Percentiles rank a stretch among this genome's conserved stretches.
Evolutionary conservation across 768 basidiomycete species (phyloP).

Genomic region (Piloderma croceum): DNA sequence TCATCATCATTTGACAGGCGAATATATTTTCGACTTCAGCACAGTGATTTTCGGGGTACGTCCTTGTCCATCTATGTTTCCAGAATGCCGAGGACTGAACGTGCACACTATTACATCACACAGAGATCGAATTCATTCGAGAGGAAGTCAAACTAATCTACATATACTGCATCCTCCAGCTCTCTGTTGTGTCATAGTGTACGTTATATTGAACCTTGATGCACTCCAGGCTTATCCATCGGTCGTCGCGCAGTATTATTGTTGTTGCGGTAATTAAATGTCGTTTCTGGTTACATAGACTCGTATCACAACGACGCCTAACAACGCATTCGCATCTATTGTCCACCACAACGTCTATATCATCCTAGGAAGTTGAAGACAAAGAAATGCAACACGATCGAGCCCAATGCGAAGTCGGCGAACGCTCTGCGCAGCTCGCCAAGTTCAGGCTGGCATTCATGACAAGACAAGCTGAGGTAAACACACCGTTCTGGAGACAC

Average conservation of each 20-base stretch:
- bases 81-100: neutral
- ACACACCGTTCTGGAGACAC: constrained; percentile 90
- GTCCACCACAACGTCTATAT: too few relatives aligned
- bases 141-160: constrained; percentile 27
- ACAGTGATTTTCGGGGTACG: constrained; percentile 78
- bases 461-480: neutral
- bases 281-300: too few relatives aligned
- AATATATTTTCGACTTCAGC: constrained; percentile 83
- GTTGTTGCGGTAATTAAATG: too few relatives aligned
- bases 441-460: constrained; percentile 1
- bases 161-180: neutral
- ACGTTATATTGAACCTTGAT: too few relatives aligned
- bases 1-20: constrained; percentile 43
- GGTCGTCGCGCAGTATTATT: too few relatives aligned
- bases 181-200: neutral
- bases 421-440: constrained; percentile 67
- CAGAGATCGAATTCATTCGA: constrained; percentile 76
- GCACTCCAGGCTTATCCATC: too few relatives aligned
- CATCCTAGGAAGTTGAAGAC: constrained; percentile 97
- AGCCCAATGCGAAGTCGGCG: constrained; percentile 93
- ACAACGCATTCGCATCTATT: too few relatives aligned
- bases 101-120: constrained; percentile 4
- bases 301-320: too few relatives aligned
- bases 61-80: constrained; percentile 9
- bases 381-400: constrained; percentile 94